Evolutionary conservation across 73 alveolate species (phyloP).

Genomic region (Strombidium stylifer): DNA sequence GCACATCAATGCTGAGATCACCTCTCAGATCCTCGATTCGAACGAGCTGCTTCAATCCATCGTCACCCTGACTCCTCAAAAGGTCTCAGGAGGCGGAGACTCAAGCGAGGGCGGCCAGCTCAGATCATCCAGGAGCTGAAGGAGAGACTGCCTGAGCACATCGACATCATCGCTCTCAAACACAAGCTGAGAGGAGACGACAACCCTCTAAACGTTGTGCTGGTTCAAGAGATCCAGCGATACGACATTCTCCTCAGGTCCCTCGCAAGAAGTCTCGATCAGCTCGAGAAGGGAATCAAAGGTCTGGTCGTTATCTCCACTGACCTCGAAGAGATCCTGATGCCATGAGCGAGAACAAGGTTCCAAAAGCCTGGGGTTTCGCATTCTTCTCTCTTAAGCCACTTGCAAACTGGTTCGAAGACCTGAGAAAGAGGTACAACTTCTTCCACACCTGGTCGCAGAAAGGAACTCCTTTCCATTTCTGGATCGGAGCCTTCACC

Average conservation of each 20-base stretch:
- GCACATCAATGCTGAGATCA: conserved; percentile 97
- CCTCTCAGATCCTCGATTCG: conserved; percentile 96
- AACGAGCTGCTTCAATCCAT: conserved; percentile 89
- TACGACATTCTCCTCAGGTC: conserved; percentile 88
- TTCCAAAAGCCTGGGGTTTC: conserved; percentile 94
- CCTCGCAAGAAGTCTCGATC: conserved; percentile 78
- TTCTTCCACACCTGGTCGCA: conserved; percentile 97
- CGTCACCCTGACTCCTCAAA: conserved; percentile 81
- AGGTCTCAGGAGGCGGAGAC: conserved; percentile 88
- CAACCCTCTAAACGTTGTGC: conserved; percentile 95
- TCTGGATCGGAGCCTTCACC: conserved; percentile 97
- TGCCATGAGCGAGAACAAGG: conserved; percentile 89
- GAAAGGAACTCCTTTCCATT: conserved; percentile 87
- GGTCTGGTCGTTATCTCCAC: conserved; percentile 98
- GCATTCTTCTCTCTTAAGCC: conserved; percentile 98
- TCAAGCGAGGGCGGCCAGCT: conserved; percentile 86
- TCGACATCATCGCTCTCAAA: conserved; percentile 91
- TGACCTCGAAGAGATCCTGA: conserved; percentile 94
- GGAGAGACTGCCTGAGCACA: conserved; percentile 88
- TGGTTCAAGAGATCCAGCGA: conserved; percentile 96
- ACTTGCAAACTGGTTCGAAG: conserved; percentile 96
- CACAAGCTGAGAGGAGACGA: conserved; percentile 90
- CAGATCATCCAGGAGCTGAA: conserved; percentile 74
- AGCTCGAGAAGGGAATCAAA: conserved; percentile 95
- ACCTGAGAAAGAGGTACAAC: conserved; percentile 91